Evolutionary conservation across 768 basidiomycete species (phyloP).

Genomic region (Flagelloscypha sp.): DNA sequence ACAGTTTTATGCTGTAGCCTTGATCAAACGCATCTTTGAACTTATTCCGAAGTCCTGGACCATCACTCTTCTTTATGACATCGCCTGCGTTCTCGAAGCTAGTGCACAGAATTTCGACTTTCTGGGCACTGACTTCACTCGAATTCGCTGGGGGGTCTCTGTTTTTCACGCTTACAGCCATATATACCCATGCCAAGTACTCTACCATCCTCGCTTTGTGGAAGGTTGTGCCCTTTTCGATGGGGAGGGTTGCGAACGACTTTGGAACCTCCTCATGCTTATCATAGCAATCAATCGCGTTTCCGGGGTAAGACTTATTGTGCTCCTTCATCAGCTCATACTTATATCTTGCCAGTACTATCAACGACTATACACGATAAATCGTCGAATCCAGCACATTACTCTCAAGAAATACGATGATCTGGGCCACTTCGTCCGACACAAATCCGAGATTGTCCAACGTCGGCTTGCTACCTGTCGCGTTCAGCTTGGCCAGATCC

Average conservation of each 20-base stretch:
- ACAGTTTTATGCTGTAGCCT: conserved; percentile 28
- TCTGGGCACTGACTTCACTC: conserved; percentile 7
- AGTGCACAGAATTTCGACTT: too few relatives aligned
- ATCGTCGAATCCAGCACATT: too few relatives aligned
- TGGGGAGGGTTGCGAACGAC: conserved; percentile 25
- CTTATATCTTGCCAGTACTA: too few relatives aligned
- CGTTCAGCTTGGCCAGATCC: too few relatives aligned
- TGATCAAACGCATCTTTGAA: conserved; percentile 21
- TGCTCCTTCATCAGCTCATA: too few relatives aligned
- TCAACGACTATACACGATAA: too few relatives aligned
- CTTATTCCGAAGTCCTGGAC: conserved; percentile 22
- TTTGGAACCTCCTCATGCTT: conserved; percentile 26
- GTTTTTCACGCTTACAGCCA: conserved; percentile 34
- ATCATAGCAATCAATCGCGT: conserved; percentile 25
- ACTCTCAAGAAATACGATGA: too few relatives aligned
- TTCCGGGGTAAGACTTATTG: conserved; percentile 20
- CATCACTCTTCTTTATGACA: conserved; percentile 23
- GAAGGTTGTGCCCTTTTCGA: conserved; percentile 21
- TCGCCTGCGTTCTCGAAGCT: conserved; percentile 28
- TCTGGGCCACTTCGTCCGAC: too few relatives aligned
- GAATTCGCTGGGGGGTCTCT: conserved; percentile 22
- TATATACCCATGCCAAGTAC: conserved; percentile 28
- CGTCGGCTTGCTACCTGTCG: too few relatives aligned
- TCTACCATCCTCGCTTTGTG: conserved; percentile 22
- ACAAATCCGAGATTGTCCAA: too few relatives aligned